phyloP scores from a whole-genome alignment of 2,329 filamentous ascomycete species.

The Trichoderma afroharzianum region DNA sequence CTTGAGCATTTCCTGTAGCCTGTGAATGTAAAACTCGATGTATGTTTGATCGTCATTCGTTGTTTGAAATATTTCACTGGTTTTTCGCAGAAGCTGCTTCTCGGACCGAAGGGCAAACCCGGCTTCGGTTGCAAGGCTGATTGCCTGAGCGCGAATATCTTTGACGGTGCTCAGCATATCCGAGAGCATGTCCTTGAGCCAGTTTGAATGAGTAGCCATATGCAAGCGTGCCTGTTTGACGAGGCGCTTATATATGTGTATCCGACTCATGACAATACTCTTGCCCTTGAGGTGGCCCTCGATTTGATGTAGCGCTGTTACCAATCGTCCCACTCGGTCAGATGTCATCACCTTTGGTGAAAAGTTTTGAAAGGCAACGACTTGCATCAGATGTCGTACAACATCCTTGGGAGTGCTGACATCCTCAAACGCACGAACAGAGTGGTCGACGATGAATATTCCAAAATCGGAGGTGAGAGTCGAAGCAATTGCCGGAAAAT shows the following conservation, averaged over 20 bases:
- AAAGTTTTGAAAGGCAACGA: conserved; percentile 79
- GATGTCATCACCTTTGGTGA: conserved; percentile 67
- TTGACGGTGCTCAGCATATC: conserved; percentile 76
- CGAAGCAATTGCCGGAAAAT: conserved; percentile 66
- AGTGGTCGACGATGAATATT: conserved; percentile 74
- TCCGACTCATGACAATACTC: conserved; percentile 71
- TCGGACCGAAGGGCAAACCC: conserved; percentile 68
- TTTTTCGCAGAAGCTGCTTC: conserved; percentile 60
- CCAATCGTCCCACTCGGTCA: conserved; percentile 65
- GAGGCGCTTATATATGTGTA: conserved; percentile 75
- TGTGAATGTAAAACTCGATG: conserved; percentile 64
- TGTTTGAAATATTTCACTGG: conserved; percentile 60
- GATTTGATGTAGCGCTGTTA: conserved; percentile 68
- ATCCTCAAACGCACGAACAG: conserved; percentile 70
- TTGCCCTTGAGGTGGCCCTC: conserved; percentile 74
- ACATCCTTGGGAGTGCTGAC: conserved; percentile 69
- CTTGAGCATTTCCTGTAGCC: conserved; percentile 66
- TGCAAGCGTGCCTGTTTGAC: conserved; percentile 64
- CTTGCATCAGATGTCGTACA: conserved; percentile 73
- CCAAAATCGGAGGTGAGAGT: conserved; percentile 75
- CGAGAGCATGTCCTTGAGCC: conserved; percentile 78
- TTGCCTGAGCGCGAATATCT: conserved; percentile 71
- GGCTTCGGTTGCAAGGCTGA: conserved; percentile 69
- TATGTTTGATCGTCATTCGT: conserved; percentile 55
- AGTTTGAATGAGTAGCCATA: conserved; percentile 71